These are phyloP conservation scores for Saccharum spontaneum DNA, from an alignment of 176 grass and related monocot species.

Conservation along the genomic window DNA sequence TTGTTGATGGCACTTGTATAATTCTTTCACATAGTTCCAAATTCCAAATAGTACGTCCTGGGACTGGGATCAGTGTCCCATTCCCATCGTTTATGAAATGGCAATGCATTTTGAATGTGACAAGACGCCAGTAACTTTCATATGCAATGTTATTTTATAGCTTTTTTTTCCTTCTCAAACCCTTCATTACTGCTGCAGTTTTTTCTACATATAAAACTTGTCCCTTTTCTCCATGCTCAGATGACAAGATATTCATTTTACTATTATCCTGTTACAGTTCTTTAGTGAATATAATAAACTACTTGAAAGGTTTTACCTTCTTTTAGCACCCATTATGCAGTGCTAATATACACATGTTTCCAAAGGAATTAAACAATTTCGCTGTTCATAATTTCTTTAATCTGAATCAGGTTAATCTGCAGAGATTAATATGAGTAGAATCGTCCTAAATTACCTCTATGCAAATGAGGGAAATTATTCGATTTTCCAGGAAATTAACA, in stretches of 20 bases:
- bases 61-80: background rate
- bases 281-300: conserved; percentile 22
- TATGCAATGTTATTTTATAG: too few relatives aligned
- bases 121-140: background rate
- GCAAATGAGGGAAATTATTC: background rate
- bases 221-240: background rate
- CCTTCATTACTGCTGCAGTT: background rate
- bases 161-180: background rate
- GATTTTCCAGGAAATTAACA: background rate
- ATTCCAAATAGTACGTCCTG: background rate
- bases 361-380: conserved; percentile 15
- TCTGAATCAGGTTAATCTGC: background rate
- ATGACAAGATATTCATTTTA: background rate
- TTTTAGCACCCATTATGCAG: background rate
- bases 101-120: background rate
- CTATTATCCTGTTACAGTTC: background rate
- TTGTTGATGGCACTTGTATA: background rate
- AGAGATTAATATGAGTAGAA: background rate
- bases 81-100: background rate
- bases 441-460: background rate
- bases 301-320: background rate
- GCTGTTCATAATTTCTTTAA: conserved; percentile 9
- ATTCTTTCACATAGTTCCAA: background rate
- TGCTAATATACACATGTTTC: conserved; percentile 16
- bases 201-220: background rate